These are phyloP conservation scores for Fusarium algeriense DNA, from an alignment of 2,329 filamentous ascomycete species.

Conservation along the genomic window DNA sequence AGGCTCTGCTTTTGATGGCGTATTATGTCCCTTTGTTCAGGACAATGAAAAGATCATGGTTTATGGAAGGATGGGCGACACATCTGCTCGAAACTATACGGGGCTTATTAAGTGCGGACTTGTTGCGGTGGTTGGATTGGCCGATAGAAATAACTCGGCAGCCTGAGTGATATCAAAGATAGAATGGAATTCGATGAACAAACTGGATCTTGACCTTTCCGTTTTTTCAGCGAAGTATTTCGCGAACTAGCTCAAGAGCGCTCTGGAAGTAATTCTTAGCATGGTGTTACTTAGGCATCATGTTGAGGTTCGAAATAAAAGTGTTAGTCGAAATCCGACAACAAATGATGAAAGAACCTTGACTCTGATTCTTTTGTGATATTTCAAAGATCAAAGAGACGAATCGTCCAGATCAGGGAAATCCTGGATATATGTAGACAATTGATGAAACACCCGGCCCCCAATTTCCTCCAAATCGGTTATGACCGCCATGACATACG, in stretches of 20 bases:
- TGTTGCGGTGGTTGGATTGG: conserved; percentile 45
- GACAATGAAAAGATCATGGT: conserved; percentile 41
- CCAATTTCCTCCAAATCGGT: not conserved
- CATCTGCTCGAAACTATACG: conserved; percentile 44
- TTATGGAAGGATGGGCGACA: conserved; percentile 40
- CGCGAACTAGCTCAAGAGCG: not conserved
- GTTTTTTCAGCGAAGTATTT: not conserved
- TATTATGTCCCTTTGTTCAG: conserved; percentile 44
- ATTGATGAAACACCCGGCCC: not conserved
- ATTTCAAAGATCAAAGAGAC: not conserved
- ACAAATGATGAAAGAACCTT: not conserved
- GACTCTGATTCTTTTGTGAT: not conserved
- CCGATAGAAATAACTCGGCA: conserved; percentile 36
- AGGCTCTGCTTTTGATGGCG: conserved; percentile 46
- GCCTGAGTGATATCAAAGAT: conserved; percentile 13
- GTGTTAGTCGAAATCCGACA: no score
- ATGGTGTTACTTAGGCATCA: not conserved
- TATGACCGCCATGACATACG: conserved; percentile 10
- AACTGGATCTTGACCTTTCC: not conserved
- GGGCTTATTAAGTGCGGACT: conserved; percentile 30
- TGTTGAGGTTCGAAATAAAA: not conserved
- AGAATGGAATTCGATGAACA: conserved; percentile 1
- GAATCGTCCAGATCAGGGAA: not conserved
- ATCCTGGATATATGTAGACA: not conserved
- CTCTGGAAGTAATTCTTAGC: not conserved